Conservation (phyloP, 73 alveolate genomes). For the Effrenium voratum region DNA sequence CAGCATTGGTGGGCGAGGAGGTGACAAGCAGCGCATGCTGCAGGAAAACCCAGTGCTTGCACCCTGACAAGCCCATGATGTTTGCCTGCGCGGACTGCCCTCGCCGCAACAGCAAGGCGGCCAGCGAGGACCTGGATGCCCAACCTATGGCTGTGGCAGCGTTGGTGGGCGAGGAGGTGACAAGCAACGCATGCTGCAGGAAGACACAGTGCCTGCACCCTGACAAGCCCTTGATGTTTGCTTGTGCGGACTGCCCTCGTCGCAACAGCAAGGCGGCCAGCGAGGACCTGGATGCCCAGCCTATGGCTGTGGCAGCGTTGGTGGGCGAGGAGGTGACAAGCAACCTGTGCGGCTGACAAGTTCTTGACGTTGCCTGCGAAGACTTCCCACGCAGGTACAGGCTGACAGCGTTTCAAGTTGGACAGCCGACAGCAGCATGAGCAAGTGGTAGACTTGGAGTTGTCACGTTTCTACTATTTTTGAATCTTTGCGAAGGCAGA, state of each 20-base stretch:
- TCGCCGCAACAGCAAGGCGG: slow-evolving; percentile 67
- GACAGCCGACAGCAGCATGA: slow-evolving; percentile 56
- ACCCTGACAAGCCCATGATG: slow-evolving; percentile 65
- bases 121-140: neutral
- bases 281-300: neutral
- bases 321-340: neutral
- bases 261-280: slow-evolving; percentile 3
- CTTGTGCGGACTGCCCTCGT: slow-evolving; percentile 58
- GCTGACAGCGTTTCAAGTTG: slow-evolving; percentile 15
- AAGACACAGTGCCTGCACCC: slow-evolving; percentile 72
- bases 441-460: no score
- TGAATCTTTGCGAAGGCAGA: no score
- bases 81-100: slow-evolving; percentile 78
- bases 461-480: no score
- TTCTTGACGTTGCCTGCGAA: slow-evolving; percentile 62
- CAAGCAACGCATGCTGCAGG: neutral
- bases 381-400: slow-evolving; percentile 91
- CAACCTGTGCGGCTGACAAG: slow-evolving; percentile 44
- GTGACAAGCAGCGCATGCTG: neutral
- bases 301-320: neutral
- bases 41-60: slow-evolving; percentile 56
- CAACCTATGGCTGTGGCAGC: slow-evolving; percentile 75
- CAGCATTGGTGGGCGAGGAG: slow-evolving; percentile 60
- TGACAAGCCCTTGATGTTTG: slow-evolving; percentile 33
- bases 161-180: slow-evolving; percentile 50